Evolutionary conservation across 495 filamentous ascomycete genomes (phyloP).

Genomic region (Cercophora sp.): DNA sequence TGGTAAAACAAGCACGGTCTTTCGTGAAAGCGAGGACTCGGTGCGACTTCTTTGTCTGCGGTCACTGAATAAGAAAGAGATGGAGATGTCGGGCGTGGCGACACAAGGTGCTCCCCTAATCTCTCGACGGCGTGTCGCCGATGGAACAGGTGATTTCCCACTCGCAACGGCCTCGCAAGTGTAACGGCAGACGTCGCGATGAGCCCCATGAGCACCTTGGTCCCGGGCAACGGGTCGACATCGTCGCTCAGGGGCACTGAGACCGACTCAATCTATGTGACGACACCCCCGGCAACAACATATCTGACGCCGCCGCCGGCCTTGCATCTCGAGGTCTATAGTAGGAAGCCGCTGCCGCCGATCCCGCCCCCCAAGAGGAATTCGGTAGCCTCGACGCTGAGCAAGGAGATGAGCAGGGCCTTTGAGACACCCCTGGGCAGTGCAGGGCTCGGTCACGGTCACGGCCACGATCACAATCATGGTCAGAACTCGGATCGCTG

Average conservation of each 20-base stretch:
- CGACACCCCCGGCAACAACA: too few relatives aligned
- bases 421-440: slow-evolving; percentile 17
- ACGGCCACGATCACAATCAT: too few relatives aligned
- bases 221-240: background rate
- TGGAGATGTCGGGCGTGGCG: background rate
- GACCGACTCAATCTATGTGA: too few relatives aligned
- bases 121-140: background rate
- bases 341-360: slow-evolving; percentile 22
- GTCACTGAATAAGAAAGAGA: background rate
- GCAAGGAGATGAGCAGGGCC: slow-evolving; percentile 21
- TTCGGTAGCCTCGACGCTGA: slow-evolving; percentile 19
- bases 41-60: background rate
- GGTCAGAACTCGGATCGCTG: background rate
- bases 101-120: slow-evolving; percentile 2
- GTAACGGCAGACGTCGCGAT: background rate
- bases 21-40: background rate
- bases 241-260: too few relatives aligned
- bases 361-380: slow-evolving; percentile 15
- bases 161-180: background rate
- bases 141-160: background rate
- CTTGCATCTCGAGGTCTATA: slow-evolving; percentile 17
- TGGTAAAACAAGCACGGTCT: background rate
- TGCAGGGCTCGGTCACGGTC: background rate
- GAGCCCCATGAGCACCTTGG: background rate
- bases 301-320: slow-evolving; percentile 20